Percentiles rank a stretch among this genome's conserved stretches.
phyloP scores from a whole-genome alignment of 2,329 filamentous ascomycete species.

The Herpotrichia juniperi region DNA sequence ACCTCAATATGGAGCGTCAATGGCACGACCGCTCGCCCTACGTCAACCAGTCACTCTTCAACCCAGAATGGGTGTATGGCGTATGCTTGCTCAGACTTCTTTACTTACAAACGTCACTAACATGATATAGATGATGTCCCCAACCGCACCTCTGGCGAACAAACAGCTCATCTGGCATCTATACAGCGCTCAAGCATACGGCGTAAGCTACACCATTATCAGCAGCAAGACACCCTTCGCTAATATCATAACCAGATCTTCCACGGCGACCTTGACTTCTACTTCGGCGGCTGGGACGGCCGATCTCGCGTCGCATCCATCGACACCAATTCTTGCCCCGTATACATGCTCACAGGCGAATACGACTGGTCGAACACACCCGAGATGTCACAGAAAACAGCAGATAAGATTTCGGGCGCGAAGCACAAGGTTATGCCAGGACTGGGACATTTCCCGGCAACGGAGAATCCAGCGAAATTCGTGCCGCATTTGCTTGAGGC shows the following conservation, averaged over 20 bases:
- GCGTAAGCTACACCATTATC: conserved; percentile 25
- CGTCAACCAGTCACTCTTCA: conserved; percentile 56
- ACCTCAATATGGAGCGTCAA: conserved; percentile 51
- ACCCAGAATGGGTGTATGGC: conserved; percentile 57
- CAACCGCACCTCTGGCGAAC: conserved; percentile 52
- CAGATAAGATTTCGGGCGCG: conserved; percentile 54
- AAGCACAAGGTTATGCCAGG: conserved; percentile 54
- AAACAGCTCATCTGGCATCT: conserved; percentile 58
- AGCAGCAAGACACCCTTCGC: background rate
- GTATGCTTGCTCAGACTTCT: conserved; percentile 16
- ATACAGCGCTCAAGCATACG: conserved; percentile 57
- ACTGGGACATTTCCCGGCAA: conserved; percentile 56
- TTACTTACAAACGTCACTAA: conserved; percentile 10
- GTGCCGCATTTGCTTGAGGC: conserved; percentile 47
- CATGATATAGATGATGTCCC: conserved; percentile 51
- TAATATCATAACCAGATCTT: conserved; percentile 45
- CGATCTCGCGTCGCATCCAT: conserved; percentile 52
- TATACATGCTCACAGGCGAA: conserved; percentile 59
- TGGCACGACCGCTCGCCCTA: conserved; percentile 55
- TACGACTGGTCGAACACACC: conserved; percentile 57
- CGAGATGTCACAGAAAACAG: conserved; percentile 53
- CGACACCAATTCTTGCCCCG: conserved; percentile 56
- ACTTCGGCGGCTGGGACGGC: conserved; percentile 58
- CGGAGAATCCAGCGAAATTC: conserved; percentile 51
- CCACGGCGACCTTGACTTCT: conserved; percentile 59